Evolutionary conservation across 2,329 filamentous ascomycete species (phyloP).

Genomic region (Diaporthe sp.): DNA sequence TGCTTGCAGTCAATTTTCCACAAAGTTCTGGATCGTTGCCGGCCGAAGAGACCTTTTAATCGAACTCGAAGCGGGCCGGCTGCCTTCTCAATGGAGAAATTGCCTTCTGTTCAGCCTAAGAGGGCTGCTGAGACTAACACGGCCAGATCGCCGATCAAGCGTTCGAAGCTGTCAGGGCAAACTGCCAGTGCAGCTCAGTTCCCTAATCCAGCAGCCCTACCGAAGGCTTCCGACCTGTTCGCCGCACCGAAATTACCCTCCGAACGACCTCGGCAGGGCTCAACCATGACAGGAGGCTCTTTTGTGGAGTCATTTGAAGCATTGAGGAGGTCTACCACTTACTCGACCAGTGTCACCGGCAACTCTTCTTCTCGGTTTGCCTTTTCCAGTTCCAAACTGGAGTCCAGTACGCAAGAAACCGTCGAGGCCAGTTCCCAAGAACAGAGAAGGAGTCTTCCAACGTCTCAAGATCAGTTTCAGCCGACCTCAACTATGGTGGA

Average conservation of each 20-base stretch:
- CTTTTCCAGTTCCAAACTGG: constrained; percentile 51
- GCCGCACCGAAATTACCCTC: neutral
- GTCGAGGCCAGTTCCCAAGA: constrained; percentile 47
- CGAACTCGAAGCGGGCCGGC: constrained; percentile 39
- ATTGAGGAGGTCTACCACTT: neutral
- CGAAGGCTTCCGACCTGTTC: neutral
- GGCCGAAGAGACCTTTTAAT: constrained; percentile 18
- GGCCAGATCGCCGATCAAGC: constrained; percentile 2
- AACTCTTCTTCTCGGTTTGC: constrained; percentile 50
- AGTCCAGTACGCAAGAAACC: constrained; percentile 51
- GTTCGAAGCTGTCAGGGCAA: neutral
- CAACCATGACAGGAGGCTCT: constrained; percentile 34
- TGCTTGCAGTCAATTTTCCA: constrained; percentile 47
- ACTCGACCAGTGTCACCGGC: constrained; percentile 52
- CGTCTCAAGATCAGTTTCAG: neutral
- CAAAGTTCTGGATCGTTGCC: constrained; percentile 41
- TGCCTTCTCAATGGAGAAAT: constrained; percentile 25
- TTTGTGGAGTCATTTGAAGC: constrained; percentile 44
- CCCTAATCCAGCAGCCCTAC: neutral
- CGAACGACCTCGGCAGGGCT: neutral
- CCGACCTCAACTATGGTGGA: neutral
- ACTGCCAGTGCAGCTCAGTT: constrained; percentile 1
- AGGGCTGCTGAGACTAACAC: constrained; percentile 14
- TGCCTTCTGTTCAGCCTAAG: neutral
- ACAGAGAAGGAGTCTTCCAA: neutral